Evolutionary conservation across 1,284 basidiomycete species (phyloP), one percentile per base, ranked within the genome.

Genomic region (Sanghuangporus baumii): DNA sequence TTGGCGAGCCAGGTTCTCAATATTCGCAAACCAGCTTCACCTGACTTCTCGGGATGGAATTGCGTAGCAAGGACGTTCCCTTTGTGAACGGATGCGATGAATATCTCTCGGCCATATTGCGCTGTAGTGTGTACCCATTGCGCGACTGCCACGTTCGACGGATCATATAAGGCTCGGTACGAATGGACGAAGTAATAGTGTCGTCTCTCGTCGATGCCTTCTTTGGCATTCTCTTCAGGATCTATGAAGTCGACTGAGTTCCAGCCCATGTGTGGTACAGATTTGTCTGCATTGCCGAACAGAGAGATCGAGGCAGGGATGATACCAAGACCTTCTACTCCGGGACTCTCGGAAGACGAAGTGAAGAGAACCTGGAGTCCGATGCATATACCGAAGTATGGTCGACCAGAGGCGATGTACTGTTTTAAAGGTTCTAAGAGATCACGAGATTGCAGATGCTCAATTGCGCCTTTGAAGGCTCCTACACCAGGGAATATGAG

Each of bases 191-290:
- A 99, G 78, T 99, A 99, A 74, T 94, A 97, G 71, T 88, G 86
- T 12, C 80, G 74, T 20, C 84, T 76, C 18, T 77, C 75, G 64
- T 83, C 74, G 58, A 83, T 70, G 52, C 77, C 78, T 41, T 79
- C 75, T 62, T 75, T 74, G 63, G 76, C 68, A 66, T 71, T 75
- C 74, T 75, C 71, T 57, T 76, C 77, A 12, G 74, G 69, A 67
- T 81, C 77, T 58, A 89, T 70, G 55, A 81, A 76, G 66, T 89
- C 79, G 56, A 86, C 85, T 46, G 84, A 79, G 74, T 96, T 97
- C 97, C 97, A 99, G 58, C 97, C 97, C 80, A 99, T 99, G 79
- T 99, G 96, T 18, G 97, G 97, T 1, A 99, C 96, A 1, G 91
- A 81, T 78, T 98, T 99, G 69, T 86, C 81, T 6, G 74, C 67